Base-by-base conservation (phyloP, 352 stramenopile species). In the Pythium chondricola region DNA sequence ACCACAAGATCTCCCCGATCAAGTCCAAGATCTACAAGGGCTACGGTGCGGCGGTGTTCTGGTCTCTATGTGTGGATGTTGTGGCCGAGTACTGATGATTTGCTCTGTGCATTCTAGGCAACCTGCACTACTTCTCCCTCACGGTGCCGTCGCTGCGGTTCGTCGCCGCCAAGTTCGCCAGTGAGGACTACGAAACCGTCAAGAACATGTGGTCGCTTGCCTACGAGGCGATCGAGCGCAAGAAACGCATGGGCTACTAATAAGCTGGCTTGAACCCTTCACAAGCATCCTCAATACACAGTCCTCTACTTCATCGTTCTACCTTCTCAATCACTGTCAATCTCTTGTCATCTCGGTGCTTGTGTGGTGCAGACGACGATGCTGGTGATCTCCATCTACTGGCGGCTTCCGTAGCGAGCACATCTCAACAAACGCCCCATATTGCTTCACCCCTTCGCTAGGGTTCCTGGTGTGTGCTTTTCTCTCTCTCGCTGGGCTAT, bases 11-110 rank as follows among this genome's bases (percentile, higher is more conserved):
- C 48, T 88, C 77, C 26, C 77, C 77, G 14, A 87, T 89, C 62
- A 89, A 89, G 58, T 84, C 62, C 72, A 92, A 92, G 56, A 92
- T 92, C 51, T 92, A 92, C 71, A 92, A 89, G 54, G 75, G 78
- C 25, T 92, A 89, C 36, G 80, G 71, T 83, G 30, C 20, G 63
- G 58, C 22, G 4, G 11, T 44, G 16, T n/a, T n/a, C n/a, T n/a
- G n/a, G n/a, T n/a, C n/a, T n/a, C n/a, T n/a, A n/a, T n/a, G n/a
- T n/a, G n/a, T n/a, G n/a, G n/a, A n/a, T n/a, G n/a, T n/a, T n/a
- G n/a, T n/a, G n/a, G n/a, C n/a, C n/a, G 16, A 21, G 37, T 33
- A 33, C 40, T 46, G 21, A 48, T 35, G 9, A 14, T 2, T 16
- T 17, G 2, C 25, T 46, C 6, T 39, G 18, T 41, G 4, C 40